Evolutionary conservation across 2,329 filamentous ascomycete species (phyloP).

Genomic region (Tolypocladium ophioglossoides): DNA sequence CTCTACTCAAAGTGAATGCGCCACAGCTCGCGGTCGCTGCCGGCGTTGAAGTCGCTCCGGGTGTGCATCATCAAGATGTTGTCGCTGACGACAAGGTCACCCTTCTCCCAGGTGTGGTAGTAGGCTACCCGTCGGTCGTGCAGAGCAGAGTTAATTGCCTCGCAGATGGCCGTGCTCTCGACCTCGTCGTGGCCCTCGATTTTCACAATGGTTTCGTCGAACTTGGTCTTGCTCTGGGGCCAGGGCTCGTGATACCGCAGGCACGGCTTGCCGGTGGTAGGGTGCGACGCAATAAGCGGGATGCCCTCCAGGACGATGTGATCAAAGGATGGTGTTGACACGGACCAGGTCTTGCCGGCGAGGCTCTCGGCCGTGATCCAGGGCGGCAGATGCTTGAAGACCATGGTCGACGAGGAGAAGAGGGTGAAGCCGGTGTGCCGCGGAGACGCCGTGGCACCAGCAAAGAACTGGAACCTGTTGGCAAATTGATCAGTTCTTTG

Average conservation of each 20-base stretch:
- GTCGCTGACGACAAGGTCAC: conserved; percentile 42
- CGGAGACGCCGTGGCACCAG: conserved; percentile 33
- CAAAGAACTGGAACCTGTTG: conserved; percentile 40
- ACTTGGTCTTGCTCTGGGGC: conserved; percentile 39
- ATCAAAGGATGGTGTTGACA: conserved; percentile 36
- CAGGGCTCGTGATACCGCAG: conserved; percentile 45
- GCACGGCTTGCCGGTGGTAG: conserved; percentile 32
- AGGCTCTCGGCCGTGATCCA: conserved; percentile 26
- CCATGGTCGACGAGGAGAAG: conserved; percentile 38
- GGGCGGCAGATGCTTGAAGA: conserved; percentile 35
- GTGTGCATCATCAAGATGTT: conserved; percentile 41
- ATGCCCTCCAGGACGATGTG: conserved; percentile 30
- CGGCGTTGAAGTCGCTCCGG: conserved; percentile 31
- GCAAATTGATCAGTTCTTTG: neutral
- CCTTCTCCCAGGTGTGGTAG: conserved; percentile 42
- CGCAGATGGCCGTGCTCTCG: conserved; percentile 24
- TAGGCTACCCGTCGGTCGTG: conserved; percentile 40
- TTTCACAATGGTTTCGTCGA: conserved; percentile 31
- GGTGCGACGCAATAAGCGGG: conserved; percentile 33
- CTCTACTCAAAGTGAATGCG: conserved; percentile 36
- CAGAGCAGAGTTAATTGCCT: conserved; percentile 28
- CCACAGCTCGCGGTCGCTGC: conserved; percentile 36
- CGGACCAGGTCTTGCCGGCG: conserved; percentile 33
- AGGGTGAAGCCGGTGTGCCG: conserved; percentile 42
- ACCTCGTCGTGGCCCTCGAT: conserved; percentile 25